Percentiles rank a stretch among this genome's conserved stretches.
phyloP scores from a whole-genome alignment of 768 basidiomycete species.

The Tephrocybe rancida region DNA sequence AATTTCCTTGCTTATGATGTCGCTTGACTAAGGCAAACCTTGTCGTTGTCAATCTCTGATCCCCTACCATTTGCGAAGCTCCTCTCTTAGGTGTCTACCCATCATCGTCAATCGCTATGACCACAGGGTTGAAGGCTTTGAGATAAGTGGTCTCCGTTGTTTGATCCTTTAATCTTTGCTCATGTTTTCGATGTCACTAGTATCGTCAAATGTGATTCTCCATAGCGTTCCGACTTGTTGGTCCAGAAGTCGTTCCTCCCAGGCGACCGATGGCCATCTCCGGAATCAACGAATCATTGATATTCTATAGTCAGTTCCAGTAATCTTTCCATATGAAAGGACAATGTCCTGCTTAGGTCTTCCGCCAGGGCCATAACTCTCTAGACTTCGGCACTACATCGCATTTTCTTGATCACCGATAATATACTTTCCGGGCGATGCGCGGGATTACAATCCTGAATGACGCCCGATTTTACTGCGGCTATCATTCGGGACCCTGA shows the following conservation, averaged over 20 bases:
- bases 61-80: slow-evolving; percentile 1
- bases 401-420: slow-evolving; percentile 11
- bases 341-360: background rate
- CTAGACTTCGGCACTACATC: slow-evolving; percentile 1
- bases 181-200: too few relatives aligned
- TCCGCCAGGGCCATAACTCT: background rate
- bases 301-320: too few relatives aligned
- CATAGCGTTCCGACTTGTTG: background rate
- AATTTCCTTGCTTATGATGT: background rate
- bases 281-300: background rate
- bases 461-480: slow-evolving; percentile 15
- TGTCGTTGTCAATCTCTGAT: slow-evolving; percentile 5
- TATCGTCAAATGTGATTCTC: slow-evolving; percentile 15
- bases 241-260: background rate
- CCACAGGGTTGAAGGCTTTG: slow-evolving; percentile 4
- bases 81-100: background rate
- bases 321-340: background rate
- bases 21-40: background rate
- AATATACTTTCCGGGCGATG: slow-evolving; percentile 11
- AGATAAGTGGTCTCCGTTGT: too few relatives aligned
- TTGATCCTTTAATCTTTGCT: too few relatives aligned
- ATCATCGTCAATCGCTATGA: background rate
- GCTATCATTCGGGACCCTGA: slow-evolving; percentile 18
- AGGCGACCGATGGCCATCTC: background rate
- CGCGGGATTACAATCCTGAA: slow-evolving; percentile 15